Evolutionary conservation across 305 asterid genomes (phyloP), one percentile per base, ranked within the genome.

Genomic region (Fraxinus angustifolia): DNA sequence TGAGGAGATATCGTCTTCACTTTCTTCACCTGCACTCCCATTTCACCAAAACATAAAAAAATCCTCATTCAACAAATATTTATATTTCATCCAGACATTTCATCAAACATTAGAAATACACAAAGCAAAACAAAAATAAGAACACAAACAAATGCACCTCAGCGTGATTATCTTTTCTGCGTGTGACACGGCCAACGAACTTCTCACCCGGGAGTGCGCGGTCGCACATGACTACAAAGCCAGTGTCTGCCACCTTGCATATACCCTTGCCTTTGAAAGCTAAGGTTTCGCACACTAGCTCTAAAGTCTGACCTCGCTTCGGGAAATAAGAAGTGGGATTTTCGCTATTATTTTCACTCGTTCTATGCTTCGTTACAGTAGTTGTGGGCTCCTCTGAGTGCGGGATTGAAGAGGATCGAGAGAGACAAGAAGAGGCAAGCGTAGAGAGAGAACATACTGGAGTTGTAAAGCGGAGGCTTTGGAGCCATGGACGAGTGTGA

Each of bases 191-290:
- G 1, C 98, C 99, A 26, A 95, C 78, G 87, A 94, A 95, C 76
- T 89, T 90, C 77, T 95, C 99, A 4, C 99, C 99, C 6, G 99
- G 99, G 48, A 94, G 91, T 11, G 95, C 98, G 50, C 97, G 93
- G 81, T 94, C 98, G 83, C 97, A 94, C 97, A 95, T 90, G 82
- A 95, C 88, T 50, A 95, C 81, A 81, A 86, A 95, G 17, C 98
- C 98, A 23, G 97, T 88, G 45, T 90, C 95, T 4, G 91, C 87
- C 23, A 95, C 99, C 87, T 91, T 95, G 80, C 99, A 94, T 77
- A 95, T 67, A 4, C 99, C 99, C 83, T 93, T 94, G 40, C 97
- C 99, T 88, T 95, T 95, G 83, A 87, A 95, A 38, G 96, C 99
- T 78, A 95, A 87, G 84, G 90, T 86, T 91, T 95, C 98, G 76